Percentiles rank a stretch among this genome's conserved stretches.
These are phyloP conservation scores for Taxillus chinensis DNA, from an alignment of 164 flowering plant species.

Conservation along the genomic window DNA sequence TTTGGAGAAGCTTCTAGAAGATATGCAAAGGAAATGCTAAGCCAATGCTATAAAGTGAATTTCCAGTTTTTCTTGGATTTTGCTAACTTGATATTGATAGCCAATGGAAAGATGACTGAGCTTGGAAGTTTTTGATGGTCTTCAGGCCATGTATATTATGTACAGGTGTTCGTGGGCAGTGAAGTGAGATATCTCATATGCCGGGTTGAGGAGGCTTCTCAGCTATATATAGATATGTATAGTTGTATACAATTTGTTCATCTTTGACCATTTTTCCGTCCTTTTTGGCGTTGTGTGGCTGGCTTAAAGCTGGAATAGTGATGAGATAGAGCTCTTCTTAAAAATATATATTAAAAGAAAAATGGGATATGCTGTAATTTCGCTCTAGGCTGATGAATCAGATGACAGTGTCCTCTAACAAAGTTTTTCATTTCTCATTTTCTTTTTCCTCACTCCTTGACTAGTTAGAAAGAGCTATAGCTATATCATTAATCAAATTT, in stretches of 20 bases:
- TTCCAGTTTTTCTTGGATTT: not conserved
- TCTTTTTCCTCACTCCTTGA: too few species aligned
- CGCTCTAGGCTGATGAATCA: too few species aligned
- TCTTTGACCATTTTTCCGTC: not conserved
- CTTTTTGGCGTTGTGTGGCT: not conserved
- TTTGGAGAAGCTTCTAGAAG: conserved; percentile 1
- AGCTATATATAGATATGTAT: not conserved
- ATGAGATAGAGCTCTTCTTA: not conserved
- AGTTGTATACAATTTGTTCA: not conserved
- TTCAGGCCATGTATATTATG: conserved; percentile 5
- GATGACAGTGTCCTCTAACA: too few species aligned
- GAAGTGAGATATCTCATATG: conserved; percentile 1
- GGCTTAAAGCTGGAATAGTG: not conserved
- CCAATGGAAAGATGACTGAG: conserved; percentile 9
- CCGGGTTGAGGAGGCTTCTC: not conserved
- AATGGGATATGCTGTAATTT: too few species aligned
- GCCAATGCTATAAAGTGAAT: conserved; percentile 3
- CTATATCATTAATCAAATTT: too few species aligned
- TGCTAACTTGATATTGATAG: not conserved
- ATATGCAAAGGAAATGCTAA: conserved; percentile 1
- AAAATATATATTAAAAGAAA: too few species aligned
- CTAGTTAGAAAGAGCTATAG: too few species aligned
- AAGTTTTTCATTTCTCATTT: too few species aligned
- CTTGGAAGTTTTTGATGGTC: conserved; percentile 23
- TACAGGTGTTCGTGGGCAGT: conserved; percentile 10